A percentile compares a stretch with the other conserved stretches of the same genome.
phyloP scores from a whole-genome alignment of 129 eudicot species.

The Ambrosia artemisiifolia region DNA sequence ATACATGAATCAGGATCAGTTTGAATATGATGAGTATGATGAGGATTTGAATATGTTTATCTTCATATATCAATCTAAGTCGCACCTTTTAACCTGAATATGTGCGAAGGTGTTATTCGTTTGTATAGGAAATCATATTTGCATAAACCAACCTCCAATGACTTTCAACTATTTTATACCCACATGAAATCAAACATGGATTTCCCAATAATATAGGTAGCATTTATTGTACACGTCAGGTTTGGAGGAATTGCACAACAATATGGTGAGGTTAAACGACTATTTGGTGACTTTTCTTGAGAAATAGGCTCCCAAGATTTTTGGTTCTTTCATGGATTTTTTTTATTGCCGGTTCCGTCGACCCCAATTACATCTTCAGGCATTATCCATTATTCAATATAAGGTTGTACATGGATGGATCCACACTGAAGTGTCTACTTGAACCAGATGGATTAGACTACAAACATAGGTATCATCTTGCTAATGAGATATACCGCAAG shows the following conservation, averaged over 20 bases:
- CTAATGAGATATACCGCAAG: not conserved
- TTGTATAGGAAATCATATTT: not conserved
- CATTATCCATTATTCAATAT: not conserved
- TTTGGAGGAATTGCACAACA: not conserved
- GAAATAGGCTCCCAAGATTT: not conserved
- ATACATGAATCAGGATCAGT: no score
- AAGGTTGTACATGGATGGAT: not conserved
- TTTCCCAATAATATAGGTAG: no score
- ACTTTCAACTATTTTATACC: not conserved
- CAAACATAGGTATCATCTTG: not conserved
- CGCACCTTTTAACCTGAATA: no score
- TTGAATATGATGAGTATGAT: no score
- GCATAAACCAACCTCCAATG: not conserved
- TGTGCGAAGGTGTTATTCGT: not conserved
- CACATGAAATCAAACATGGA: not conserved
- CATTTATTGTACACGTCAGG: no score
- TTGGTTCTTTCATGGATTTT: not conserved
- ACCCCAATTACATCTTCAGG: no score
- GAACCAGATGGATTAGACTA: no score
- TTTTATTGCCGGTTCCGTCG: not conserved
- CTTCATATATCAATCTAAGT: no score
- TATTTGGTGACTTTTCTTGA: no score
- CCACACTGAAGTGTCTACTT: not conserved
- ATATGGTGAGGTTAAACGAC: not conserved
- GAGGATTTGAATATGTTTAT: no score